Evolutionary conservation across 2,329 filamentous ascomycete species (phyloP).

Genomic region (Colletotrichum orchidophilum): DNA sequence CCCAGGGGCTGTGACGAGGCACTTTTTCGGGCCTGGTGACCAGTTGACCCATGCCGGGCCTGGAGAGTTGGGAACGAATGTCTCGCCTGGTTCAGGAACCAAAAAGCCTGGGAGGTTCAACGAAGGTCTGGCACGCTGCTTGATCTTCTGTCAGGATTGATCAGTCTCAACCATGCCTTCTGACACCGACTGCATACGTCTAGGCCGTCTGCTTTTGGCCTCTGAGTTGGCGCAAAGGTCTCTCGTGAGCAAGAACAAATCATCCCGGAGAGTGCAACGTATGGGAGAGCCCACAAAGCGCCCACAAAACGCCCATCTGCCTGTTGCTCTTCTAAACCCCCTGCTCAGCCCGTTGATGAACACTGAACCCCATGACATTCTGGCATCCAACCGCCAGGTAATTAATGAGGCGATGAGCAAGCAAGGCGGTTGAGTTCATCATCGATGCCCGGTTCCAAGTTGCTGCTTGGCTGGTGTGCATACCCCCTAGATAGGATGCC

Average conservation of each 20-base stretch:
- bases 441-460: not conserved
- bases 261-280: not conserved
- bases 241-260: conserved; percentile 26
- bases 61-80: conserved; percentile 18
- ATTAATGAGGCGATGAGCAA: conserved; percentile 19
- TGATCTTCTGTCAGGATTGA: not conserved
- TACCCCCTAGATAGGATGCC: not conserved
- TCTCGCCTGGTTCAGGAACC: conserved; percentile 27
- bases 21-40: conserved; percentile 18
- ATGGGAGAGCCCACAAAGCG: conserved; percentile 4
- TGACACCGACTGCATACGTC: conserved; percentile 29
- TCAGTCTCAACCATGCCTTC: conserved; percentile 21
- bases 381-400: conserved; percentile 18
- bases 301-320: conserved; percentile 14
- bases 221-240: conserved; percentile 29
- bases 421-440: conserved; percentile 10
- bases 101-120: conserved; percentile 7
- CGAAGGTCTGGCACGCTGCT: conserved; percentile 5
- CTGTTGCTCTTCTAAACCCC: not conserved
- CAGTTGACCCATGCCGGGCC: conserved; percentile 11
- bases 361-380: conserved; percentile 22
- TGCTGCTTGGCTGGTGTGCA: conserved; percentile 9
- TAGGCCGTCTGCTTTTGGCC: conserved; percentile 1
- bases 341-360: conserved; percentile 6
- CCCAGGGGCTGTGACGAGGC: not conserved